A percentile compares a stretch with the other conserved stretches of the same genome.
Evolutionary conservation across 306 rosid species (phyloP).

Genomic region (Trifolium dubium): DNA sequence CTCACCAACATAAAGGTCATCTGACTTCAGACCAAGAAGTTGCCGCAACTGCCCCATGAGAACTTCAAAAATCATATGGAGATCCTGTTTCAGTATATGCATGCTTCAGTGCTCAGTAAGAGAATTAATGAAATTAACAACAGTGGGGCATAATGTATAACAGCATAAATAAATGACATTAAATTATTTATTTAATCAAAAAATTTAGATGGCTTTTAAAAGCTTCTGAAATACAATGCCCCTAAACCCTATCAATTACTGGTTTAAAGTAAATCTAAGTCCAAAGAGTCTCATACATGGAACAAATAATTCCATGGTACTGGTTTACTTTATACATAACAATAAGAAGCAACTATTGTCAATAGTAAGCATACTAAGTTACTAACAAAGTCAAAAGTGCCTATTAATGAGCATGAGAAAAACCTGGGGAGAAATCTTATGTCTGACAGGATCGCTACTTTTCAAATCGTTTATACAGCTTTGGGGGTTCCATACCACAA

Average conservation of each 20-base stretch:
- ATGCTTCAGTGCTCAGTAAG: constrained; percentile 44
- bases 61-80: constrained; percentile 73
- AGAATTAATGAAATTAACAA: constrained; percentile 36
- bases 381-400: constrained; percentile 14
- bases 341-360: constrained; percentile 17
- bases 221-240: constrained; percentile 32
- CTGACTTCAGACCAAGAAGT: constrained; percentile 88
- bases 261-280: constrained; percentile 1
- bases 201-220: not conserved
- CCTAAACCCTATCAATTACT: constrained; percentile 14
- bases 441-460: constrained; percentile 58
- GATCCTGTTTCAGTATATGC: constrained; percentile 71
- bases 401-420: constrained; percentile 38
- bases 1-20: constrained; percentile 59
- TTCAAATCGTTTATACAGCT: constrained; percentile 58
- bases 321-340: constrained; percentile 6
- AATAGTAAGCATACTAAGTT: constrained; percentile 19
- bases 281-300: constrained; percentile 10
- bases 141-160: not conserved
- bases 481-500: constrained; percentile 84
- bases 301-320: constrained; percentile 34
- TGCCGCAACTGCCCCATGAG: constrained; percentile 93
- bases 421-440: constrained; percentile 68
- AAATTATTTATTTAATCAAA: constrained; percentile 6
- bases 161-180: not conserved